Base-by-base conservation (phyloP, 1,139 yeast genomes). In the Yueomyces sp. region DNA sequence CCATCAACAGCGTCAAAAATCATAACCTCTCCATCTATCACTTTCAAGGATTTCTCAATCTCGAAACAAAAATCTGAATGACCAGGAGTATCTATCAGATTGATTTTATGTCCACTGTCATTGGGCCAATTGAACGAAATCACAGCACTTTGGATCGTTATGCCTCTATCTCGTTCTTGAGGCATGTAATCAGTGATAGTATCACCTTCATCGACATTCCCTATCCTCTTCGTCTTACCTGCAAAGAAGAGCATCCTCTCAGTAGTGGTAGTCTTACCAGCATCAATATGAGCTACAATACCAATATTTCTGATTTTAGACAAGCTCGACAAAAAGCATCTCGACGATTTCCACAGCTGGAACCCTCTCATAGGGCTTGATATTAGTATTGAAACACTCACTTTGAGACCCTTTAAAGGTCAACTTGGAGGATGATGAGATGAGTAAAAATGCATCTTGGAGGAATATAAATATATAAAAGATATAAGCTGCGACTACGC, bases 21-120 rank as follows among this genome's bases (percentile, higher is more conserved):
- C 0, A 95, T 82, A 4, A 91, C 94, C 0, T 89, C 94, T 1
- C 97, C 96, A 63, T 91, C 98, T 19, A 91, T 67, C 1, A 91
- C 96, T 48, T 96, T 71, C 46, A 91, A 71, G 0, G 97, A 81
- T 45, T 97, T 67, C 2, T 78, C 84, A 4, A 93, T 98, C 61
- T 91, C 99, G 60, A 89, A 91, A 0, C 95, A 84, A 59, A 91
- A 91, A 61, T 91, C 99, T 0, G 96, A 97, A 63, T 91, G 99
- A 0, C 99, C 99, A 1, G 99, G 99, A 0, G 99, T 89, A 59
- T 91, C 99, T 27, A 91, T 86, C 42, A 91, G 70, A 58, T 91
- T 91, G 54, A 93, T 78, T 50, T 76, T 76, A 54, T 78, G 75
- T 9, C 19, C 35, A 19, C 66, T 63, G 47, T 79, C 78, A 25